A percentile compares a stretch with the other conserved stretches of the same genome.
These are phyloP conservation scores for Globisporangium perplexum DNA, from an alignment of 352 stramenopile species.

Conservation along the genomic window DNA sequence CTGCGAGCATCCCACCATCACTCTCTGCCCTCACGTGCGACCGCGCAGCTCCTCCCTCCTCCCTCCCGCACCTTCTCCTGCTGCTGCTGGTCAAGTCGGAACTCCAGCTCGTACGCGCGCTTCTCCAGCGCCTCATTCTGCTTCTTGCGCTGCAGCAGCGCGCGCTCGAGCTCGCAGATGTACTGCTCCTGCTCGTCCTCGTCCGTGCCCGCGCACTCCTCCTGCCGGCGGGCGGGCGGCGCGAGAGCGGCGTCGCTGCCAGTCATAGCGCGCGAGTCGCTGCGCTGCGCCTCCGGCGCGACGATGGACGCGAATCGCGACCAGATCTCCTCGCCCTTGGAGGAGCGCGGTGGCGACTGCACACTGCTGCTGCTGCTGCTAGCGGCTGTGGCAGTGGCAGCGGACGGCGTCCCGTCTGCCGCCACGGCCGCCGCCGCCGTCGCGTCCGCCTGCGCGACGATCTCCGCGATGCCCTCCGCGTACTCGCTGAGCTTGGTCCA, in stretches of 20 bases:
- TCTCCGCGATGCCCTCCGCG: conserved; percentile 53
- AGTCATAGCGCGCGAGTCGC: background rate
- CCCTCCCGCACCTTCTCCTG: conserved; percentile 1
- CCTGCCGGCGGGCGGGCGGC: too few relatives aligned
- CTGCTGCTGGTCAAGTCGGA: conserved; percentile 1
- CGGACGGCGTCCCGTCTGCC: background rate
- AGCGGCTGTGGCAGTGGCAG: background rate
- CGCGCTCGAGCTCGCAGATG: conserved; percentile 69
- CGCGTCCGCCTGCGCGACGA: conserved; percentile 51
- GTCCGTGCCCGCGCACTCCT: conserved; percentile 6
- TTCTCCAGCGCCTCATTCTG: conserved; percentile 54
- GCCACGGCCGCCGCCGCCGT: conserved; percentile 3
- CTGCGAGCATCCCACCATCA: background rate
- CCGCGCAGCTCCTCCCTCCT: too few relatives aligned
- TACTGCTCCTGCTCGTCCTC: conserved; percentile 76
- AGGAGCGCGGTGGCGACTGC: conserved; percentile 14
- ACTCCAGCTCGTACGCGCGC: conserved; percentile 20
- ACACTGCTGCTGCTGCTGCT: background rate
- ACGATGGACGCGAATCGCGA: conserved; percentile 39
- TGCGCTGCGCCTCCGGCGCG: conserved; percentile 20
- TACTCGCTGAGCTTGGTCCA: conserved; percentile 65
- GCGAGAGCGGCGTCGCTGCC: conserved; percentile 5
- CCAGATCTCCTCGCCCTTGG: conserved; percentile 30
- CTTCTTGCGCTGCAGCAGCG: conserved; percentile 70
- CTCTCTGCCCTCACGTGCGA: background rate